Evolutionary conservation across 768 basidiomycete genomes (phyloP).

Genomic region (Sistotremastrum niveocremeum): DNA sequence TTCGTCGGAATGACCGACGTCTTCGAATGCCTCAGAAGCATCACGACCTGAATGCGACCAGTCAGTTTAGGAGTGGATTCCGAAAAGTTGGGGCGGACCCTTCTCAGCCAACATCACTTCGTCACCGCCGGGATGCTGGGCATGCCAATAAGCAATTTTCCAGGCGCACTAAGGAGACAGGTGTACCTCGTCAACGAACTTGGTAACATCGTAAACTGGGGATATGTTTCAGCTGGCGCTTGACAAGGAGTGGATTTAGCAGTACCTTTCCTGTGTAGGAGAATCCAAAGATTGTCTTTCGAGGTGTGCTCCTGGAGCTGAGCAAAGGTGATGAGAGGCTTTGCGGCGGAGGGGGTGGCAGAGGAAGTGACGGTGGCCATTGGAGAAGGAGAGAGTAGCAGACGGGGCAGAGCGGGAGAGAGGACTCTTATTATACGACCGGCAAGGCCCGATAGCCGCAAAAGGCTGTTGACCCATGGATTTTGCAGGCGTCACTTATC

Average conservation of each 20-base stretch:
- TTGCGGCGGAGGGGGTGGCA: slow-evolving; percentile 14
- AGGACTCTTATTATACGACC: too few species aligned
- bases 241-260: slow-evolving; percentile 1
- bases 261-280: slow-evolving; percentile 76
- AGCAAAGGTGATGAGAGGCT: slow-evolving; percentile 44
- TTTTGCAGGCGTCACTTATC: too few species aligned
- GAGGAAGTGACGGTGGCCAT: background rate
- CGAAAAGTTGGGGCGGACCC: slow-evolving; percentile 35
- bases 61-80: background rate
- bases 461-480: too few species aligned
- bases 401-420: too few species aligned
- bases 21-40: slow-evolving; percentile 97
- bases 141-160: background rate
- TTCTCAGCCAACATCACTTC: slow-evolving; percentile 92
- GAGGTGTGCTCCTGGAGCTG: slow-evolving; percentile 66
- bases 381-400: background rate
- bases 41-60: slow-evolving; percentile 53
- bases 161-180: background rate
- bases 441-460: too few species aligned
- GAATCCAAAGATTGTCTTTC: slow-evolving; percentile 68
- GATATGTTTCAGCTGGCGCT: slow-evolving; percentile 12
- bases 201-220: slow-evolving; percentile 83
- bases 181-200: slow-evolving; percentile 87
- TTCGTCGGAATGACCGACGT: slow-evolving; percentile 98
- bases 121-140: slow-evolving; percentile 92